Evolutionary conservation across 2,329 filamentous ascomycete genomes (phyloP), one percentile per base, ranked within the genome.

Genomic region (Calonectria hawksworthii): DNA sequence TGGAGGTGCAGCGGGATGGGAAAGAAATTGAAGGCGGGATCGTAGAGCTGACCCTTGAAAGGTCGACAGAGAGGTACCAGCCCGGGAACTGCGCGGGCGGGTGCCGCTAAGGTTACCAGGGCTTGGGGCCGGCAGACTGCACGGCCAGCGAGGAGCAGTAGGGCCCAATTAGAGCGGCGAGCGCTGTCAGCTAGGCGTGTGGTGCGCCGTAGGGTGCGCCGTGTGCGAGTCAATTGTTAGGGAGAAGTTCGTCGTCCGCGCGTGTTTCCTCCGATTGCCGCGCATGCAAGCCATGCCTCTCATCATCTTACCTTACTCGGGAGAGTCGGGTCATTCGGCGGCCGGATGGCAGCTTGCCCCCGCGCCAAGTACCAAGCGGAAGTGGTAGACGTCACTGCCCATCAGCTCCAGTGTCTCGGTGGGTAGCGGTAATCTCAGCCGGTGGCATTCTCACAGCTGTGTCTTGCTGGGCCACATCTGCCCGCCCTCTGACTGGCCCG

Each of bases 261-360:
- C 44, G 32, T 30, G 36, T 21, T 36, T 51, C 36, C 10, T 28
- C 44, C 34, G 41, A 68, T 61, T 70, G 52, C 41, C 38, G n/a
- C 59, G 70, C 70, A 72, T 30, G 21, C 52, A 26, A 32, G 47
- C 47, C 23, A 23, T 52, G 63, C 47, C 50, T 67, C 59, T 69
- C 50, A 21, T 59, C 67, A 67, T 65, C 26, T 56, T 59, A 21
- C 67, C 36, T 44, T n/a, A n/a, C n/a, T n/a, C n/a, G 68, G 72
- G 21, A 36, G 68, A 67, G 23, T 16, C 73, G 68, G 71, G 63
- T 68, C 65, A 75, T 59, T 63, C 63, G 61, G 67, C 71, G 74
- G 44, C n/a, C 21, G 9, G 10, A 2, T 2, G 41, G 21, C 44
- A 23, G 21, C 44, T 2, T 14, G 16, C 8, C 21, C 41, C 41